A percentile compares a stretch with the other conserved stretches of the same genome.
Evolutionary conservation across 1,139 yeast genomes (phyloP).

Genomic region (Fermentozyma sake): DNA sequence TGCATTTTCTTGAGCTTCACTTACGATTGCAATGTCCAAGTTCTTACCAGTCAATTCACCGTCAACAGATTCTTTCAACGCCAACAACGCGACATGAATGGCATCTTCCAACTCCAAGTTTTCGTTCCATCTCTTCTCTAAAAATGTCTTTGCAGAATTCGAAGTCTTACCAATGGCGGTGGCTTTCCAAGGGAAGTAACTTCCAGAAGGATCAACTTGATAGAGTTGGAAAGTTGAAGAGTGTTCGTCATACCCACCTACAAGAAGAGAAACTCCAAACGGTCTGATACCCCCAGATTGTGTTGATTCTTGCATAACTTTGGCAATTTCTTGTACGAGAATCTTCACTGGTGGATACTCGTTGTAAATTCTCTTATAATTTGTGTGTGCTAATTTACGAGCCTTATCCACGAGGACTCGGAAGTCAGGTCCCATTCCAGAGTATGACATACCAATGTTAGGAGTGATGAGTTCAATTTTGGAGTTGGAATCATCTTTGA

Average conservation of each 20-base stretch:
- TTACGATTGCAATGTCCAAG: slow-evolving; percentile 86
- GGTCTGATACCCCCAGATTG: slow-evolving; percentile 99
- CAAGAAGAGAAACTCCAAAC: slow-evolving; percentile 88
- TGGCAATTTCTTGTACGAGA: slow-evolving; percentile 90
- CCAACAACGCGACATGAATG: slow-evolving; percentile 89
- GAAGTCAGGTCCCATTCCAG: slow-evolving; percentile 99
- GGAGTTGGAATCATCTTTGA: slow-evolving; percentile 68
- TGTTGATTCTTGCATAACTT: slow-evolving; percentile 96
- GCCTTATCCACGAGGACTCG: slow-evolving; percentile 92
- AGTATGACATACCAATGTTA: slow-evolving; percentile 91
- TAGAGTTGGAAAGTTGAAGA: slow-evolving; percentile 73
- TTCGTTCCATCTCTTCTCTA: slow-evolving; percentile 97
- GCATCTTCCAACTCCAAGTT: slow-evolving; percentile 97
- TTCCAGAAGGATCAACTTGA: slow-evolving; percentile 97
- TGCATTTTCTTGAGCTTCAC: slow-evolving; percentile 75
- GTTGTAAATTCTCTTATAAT: slow-evolving; percentile 88
- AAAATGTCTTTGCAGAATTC: slow-evolving; percentile 88
- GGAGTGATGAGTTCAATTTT: slow-evolving; percentile 89
- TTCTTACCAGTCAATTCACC: slow-evolving; percentile 98
- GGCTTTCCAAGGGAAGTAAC: slow-evolving; percentile 99
- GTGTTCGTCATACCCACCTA: slow-evolving; percentile 91
- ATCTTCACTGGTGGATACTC: slow-evolving; percentile 97
- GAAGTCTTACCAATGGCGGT: slow-evolving; percentile 98
- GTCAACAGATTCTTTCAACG: slow-evolving; percentile 94
- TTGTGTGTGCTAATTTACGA: slow-evolving; percentile 87